phyloP scores from a whole-genome alignment of 179 eudicot species.

The Carnegiea gigantea region DNA sequence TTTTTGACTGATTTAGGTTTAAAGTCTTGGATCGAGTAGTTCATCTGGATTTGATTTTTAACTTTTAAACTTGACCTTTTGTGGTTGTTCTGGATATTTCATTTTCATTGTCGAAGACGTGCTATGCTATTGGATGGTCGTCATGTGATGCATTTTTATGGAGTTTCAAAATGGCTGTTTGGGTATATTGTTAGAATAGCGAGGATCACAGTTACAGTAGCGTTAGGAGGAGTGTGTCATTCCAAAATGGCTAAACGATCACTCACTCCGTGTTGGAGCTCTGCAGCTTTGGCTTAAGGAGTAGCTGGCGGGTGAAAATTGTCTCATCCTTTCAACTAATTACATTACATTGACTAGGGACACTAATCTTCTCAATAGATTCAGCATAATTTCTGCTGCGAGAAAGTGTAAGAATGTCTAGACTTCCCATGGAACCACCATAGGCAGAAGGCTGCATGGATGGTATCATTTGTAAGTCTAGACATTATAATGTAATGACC shows the following conservation, averaged over 20 bases:
- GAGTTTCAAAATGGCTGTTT: too few species aligned
- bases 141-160: neutral
- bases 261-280: neutral
- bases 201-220: neutral
- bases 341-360: neutral
- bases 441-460: neutral
- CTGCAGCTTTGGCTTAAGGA: neutral
- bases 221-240: neutral
- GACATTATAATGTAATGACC: neutral
- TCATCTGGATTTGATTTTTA: neutral
- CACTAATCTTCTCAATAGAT: neutral
- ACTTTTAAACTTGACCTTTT: neutral
- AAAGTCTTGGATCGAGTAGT: neutral
- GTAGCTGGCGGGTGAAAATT: neutral
- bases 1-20: conserved; percentile 1
- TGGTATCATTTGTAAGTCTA: neutral
- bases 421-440: neutral
- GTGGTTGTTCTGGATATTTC: neutral
- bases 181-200: neutral
- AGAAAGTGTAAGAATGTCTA: neutral
- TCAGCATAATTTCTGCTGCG: neutral
- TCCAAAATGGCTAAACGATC: neutral
- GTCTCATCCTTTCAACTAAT: neutral
- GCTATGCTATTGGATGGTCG: neutral
- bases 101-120: neutral